These are phyloP conservation scores for Henckelia pumila DNA, from an alignment of 257 asterid genomes.

Conservation along the genomic window DNA sequence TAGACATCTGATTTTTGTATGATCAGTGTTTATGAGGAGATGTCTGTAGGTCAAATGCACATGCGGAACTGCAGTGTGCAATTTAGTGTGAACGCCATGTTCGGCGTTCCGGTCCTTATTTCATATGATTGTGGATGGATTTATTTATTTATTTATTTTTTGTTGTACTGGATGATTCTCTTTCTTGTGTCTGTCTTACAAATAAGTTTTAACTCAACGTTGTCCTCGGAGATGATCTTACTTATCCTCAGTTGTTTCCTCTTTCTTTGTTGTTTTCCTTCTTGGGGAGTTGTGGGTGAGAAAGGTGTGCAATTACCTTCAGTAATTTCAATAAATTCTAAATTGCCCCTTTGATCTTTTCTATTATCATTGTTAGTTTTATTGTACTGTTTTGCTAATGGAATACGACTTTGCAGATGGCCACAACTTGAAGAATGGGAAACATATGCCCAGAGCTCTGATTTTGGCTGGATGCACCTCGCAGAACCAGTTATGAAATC, in stretches of 20 bases:
- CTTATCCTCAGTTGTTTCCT: too few relatives aligned
- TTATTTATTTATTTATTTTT: too few relatives aligned
- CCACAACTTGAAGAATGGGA: slow-evolving; percentile 45
- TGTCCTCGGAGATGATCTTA: background rate
- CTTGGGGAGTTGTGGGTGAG: background rate
- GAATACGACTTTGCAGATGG: slow-evolving; percentile 36
- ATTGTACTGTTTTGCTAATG: slow-evolving; percentile 13
- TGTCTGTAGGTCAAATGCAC: background rate
- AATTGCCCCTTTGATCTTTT: background rate
- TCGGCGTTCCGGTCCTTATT: background rate
- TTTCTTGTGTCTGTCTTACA: background rate
- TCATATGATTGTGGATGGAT: background rate
- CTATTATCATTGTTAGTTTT: background rate
- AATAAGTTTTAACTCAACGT: background rate
- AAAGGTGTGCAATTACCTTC: background rate
- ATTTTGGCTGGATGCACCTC: slow-evolving; percentile 51
- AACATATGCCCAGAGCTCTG: slow-evolving; percentile 40
- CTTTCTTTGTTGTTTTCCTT: background rate
- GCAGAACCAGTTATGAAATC: slow-evolving; percentile 58
- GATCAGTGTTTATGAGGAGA: background rate
- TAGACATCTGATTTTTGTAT: background rate
- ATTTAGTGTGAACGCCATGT: background rate
- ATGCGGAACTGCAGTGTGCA: background rate
- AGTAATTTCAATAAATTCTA: background rate
- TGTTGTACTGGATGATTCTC: background rate